Evolutionary conservation across 306 rosid genomes (phyloP).

Genomic region (Begonia fuchsioides): DNA sequence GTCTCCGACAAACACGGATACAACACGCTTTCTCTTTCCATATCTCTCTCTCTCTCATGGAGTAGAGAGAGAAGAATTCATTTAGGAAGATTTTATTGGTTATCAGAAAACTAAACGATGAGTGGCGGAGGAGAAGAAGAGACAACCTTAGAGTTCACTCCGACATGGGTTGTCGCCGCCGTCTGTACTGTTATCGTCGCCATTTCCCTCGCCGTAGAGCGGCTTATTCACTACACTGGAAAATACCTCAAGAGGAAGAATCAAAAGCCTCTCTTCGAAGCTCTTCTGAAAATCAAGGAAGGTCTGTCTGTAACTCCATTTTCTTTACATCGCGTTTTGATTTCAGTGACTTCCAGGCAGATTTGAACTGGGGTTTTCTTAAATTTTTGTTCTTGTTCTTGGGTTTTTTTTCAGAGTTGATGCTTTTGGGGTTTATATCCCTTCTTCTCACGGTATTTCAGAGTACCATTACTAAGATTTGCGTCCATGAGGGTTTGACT

Average conservation of each 20-base stretch:
- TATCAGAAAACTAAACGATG: conserved; percentile 18
- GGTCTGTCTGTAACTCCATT: conserved; percentile 11
- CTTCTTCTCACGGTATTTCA: conserved; percentile 74
- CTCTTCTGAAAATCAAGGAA: conserved; percentile 78
- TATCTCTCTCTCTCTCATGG: too few relatives aligned
- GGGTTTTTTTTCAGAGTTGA: conserved; percentile 45
- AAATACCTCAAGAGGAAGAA: conserved; percentile 30
- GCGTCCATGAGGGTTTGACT: conserved; percentile 21
- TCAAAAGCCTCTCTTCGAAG: conserved; percentile 74
- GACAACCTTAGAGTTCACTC: conserved; percentile 47
- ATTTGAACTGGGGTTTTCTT: not conserved
- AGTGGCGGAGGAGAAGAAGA: conserved; percentile 48
- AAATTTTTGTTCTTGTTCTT: not conserved
- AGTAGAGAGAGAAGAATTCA: too few relatives aligned
- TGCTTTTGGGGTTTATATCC: conserved; percentile 85
- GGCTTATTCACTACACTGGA: conserved; percentile 54
- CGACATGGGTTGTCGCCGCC: conserved; percentile 82
- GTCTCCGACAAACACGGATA: too few relatives aligned
- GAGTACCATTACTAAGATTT: conserved; percentile 48
- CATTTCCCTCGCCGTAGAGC: conserved; percentile 53
- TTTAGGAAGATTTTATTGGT: not conserved
- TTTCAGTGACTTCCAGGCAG: not conserved
- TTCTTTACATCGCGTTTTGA: not conserved
- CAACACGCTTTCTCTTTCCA: too few relatives aligned
- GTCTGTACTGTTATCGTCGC: conserved; percentile 69